phyloP scores from a whole-genome alignment of 148 eudicot genomes.

The Polygonum aviculare region DNA sequence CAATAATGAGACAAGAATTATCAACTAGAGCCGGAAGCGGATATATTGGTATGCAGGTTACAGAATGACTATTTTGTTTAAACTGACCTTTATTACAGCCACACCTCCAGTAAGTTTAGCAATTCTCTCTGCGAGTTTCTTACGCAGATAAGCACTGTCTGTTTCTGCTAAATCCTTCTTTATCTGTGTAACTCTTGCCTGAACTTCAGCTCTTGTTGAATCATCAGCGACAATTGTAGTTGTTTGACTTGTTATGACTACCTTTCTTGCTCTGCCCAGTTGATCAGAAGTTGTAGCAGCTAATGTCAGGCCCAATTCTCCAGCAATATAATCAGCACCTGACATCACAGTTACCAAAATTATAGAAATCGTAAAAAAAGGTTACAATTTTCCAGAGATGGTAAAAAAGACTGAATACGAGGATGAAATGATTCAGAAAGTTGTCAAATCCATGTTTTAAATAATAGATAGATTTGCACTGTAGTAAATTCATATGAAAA shows the following conservation, averaged over 20 bases:
- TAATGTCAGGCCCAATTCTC: constrained; percentile 72
- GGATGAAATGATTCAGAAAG: neutral
- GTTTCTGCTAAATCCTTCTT: constrained; percentile 85
- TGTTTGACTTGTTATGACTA: constrained; percentile 52
- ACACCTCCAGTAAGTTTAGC: constrained; percentile 93
- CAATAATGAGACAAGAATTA: neutral
- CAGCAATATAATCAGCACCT: constrained; percentile 92
- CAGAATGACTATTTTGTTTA: neutral
- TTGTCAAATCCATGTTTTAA: neutral
- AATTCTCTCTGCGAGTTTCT: constrained; percentile 72
- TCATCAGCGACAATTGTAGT: constrained; percentile 83
- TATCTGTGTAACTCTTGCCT: constrained; percentile 77
- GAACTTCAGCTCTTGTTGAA: constrained; percentile 78
- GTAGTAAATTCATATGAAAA: neutral
- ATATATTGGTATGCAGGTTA: neutral
- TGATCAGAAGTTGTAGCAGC: constrained; percentile 78
- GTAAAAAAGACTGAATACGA: neutral
- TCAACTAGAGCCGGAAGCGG: neutral
- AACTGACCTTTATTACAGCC: constrained; percentile 70
- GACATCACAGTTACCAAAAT: constrained; percentile 13
- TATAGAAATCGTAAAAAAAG: neutral
- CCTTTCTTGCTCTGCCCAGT: constrained; percentile 85
- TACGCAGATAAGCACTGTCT: constrained; percentile 39
- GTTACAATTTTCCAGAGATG: neutral
- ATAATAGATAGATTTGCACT: neutral